These are phyloP conservation scores for Apocynum venetum DNA, from an alignment of 257 asterid genomes.

Conservation along the genomic window DNA sequence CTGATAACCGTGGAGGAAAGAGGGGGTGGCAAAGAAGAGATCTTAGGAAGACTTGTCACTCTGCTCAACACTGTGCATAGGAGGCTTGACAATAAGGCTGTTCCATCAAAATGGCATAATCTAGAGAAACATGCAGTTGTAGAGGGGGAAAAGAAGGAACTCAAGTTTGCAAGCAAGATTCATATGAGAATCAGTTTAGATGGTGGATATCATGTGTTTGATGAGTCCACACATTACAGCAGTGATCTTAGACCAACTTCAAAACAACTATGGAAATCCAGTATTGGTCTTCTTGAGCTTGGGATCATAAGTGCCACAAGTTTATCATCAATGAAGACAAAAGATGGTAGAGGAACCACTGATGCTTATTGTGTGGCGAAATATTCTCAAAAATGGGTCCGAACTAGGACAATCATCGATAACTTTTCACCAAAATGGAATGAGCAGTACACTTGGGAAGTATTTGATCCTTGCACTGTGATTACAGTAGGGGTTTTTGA, in stretches of 20 bases:
- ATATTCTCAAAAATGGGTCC: slow-evolving; percentile 75
- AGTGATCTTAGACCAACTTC: slow-evolving; percentile 76
- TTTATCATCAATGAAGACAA: slow-evolving; percentile 53
- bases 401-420: slow-evolving; percentile 74
- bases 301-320: slow-evolving; percentile 70
- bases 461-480: slow-evolving; percentile 73
- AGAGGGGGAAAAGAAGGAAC: slow-evolving; percentile 54
- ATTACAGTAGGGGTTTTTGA: slow-evolving; percentile 66
- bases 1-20: slow-evolving; percentile 55
- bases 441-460: slow-evolving; percentile 93
- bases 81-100: slow-evolving; percentile 66
- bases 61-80: slow-evolving; percentile 32
- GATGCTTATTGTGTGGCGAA: slow-evolving; percentile 83
- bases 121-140: slow-evolving; percentile 53
- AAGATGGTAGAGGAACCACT: slow-evolving; percentile 56
- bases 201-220: slow-evolving; percentile 86
- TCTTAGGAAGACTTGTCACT: slow-evolving; percentile 48
- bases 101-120: slow-evolving; percentile 64
- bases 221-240: slow-evolving; percentile 64
- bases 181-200: slow-evolving; percentile 68
- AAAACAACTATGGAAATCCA: slow-evolving; percentile 61
- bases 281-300: slow-evolving; percentile 65
- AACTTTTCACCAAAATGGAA: slow-evolving; percentile 66
- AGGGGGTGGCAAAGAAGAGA: slow-evolving; percentile 40
- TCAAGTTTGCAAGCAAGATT: slow-evolving; percentile 74